phyloP scores from a whole-genome alignment of 2,329 filamentous ascomycete species.

The Cyphellophora europaea region DNA sequence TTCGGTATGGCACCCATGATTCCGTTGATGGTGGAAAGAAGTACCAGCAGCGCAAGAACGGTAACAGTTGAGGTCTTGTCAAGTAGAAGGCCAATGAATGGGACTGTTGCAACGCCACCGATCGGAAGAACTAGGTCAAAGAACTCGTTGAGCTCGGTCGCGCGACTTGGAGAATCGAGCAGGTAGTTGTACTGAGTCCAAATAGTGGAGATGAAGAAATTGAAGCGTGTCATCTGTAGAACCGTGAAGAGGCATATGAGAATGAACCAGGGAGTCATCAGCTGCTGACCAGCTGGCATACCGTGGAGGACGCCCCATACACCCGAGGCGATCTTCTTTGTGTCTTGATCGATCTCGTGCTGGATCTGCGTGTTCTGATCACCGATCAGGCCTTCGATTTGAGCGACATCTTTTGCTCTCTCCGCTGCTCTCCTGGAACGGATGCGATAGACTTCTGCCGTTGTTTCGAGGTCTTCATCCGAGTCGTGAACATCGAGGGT shows the following conservation, averaged over 20 bases:
- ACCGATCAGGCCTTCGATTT: conserved; percentile 64
- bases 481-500: conserved; percentile 36
- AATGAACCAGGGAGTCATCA: conserved; percentile 73
- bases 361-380: conserved; percentile 49
- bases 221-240: conserved; percentile 67
- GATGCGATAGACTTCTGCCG: conserved; percentile 34
- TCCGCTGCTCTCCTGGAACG: conserved; percentile 49
- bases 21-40: conserved; percentile 64
- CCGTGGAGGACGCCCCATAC: conserved; percentile 82
- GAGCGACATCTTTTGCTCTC: conserved; percentile 53
- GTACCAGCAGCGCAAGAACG: conserved; percentile 61
- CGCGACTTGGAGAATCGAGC: conserved; percentile 51
- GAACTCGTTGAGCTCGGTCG: conserved; percentile 66
- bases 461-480: conserved; percentile 41
- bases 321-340: conserved; percentile 59
- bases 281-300: conserved; percentile 59
- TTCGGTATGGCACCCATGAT: conserved; percentile 65
- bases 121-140: conserved; percentile 76
- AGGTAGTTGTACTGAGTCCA: conserved; percentile 72
- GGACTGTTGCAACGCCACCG: conserved; percentile 70
- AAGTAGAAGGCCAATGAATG: conserved; percentile 72
- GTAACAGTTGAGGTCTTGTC: conserved; percentile 66
- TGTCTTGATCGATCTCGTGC: conserved; percentile 53
- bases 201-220: conserved; percentile 81
- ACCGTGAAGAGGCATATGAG: conserved; percentile 71